A percentile compares a stretch with the other conserved stretches of the same genome.
These are phyloP conservation scores for Trichodelitschia bisporula DNA, from an alignment of 495 filamentous ascomycete genomes.

Conservation along the genomic window DNA sequence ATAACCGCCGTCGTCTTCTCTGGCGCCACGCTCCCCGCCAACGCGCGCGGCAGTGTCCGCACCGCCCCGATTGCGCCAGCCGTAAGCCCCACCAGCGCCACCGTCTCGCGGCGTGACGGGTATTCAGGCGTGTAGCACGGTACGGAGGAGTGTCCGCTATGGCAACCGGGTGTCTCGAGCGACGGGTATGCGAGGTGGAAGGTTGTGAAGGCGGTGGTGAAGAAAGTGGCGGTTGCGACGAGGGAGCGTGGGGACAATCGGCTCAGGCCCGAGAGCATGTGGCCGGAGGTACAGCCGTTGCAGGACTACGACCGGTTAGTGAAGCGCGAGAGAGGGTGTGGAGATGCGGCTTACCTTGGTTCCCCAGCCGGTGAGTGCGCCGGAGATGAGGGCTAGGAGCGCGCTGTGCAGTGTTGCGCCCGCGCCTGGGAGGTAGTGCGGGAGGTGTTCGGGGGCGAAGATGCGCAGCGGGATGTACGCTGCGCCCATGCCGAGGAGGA, in stretches of 20 bases:
- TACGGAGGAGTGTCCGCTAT: conserved; percentile 15
- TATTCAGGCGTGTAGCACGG: conserved; percentile 27
- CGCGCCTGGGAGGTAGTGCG: conserved; percentile 15
- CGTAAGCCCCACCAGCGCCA: conserved; percentile 13
- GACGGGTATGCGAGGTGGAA: conserved; percentile 22
- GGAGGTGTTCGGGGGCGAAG: conserved; percentile 21
- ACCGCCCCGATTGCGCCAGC: conserved; percentile 12
- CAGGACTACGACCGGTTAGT: conserved; percentile 18
- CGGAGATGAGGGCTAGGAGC: conserved; percentile 19
- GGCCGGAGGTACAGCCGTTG: conserved; percentile 32
- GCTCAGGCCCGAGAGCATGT: conserved; percentile 34
- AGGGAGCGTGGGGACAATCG: conserved; percentile 26
- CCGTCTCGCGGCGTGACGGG: conserved; percentile 16
- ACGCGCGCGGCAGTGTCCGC: conserved; percentile 11
- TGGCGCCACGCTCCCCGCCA: neutral
- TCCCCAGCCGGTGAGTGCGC: conserved; percentile 27
- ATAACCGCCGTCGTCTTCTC: conserved; percentile 12
- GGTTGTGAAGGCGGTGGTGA: conserved; percentile 24
- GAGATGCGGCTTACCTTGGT: conserved; percentile 26
- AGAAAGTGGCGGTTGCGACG: conserved; percentile 29
- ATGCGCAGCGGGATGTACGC: conserved; percentile 19
- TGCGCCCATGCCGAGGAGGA: conserved; percentile 23
- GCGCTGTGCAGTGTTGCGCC: conserved; percentile 12
- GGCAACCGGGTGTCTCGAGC: too few relatives aligned
- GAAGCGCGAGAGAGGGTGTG: conserved; percentile 1